Evolutionary conservation across 371 early-diverging fungal genomes (phyloP), one percentile per base, ranked within the genome.

Genomic region (Blyttiomyces sp.): DNA sequence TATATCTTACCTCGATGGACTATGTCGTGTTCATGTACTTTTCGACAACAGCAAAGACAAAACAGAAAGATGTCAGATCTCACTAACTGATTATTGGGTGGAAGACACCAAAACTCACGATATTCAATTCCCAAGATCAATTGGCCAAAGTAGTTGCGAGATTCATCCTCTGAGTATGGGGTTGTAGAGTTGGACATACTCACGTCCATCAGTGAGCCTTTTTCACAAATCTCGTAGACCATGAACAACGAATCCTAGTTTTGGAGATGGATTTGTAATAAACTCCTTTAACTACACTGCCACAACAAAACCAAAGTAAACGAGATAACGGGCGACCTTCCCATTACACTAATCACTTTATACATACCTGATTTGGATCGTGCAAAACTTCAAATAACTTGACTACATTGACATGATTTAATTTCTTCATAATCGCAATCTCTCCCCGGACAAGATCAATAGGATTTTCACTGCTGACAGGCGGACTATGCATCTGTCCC

Each of bases 101-200:
- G 26, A 57, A 35, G n/a, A 39, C 7, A 36, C 1, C 7, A 24
- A 33, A 16, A 72, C 86, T 77, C 79, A 91, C 90, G 79, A 68
- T 95, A 98, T 75, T 98, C 96, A 51, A 98, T 89, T 4, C 94
- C 98, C 35, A 96, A 79, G 34, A 96, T 77, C 72, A 94, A 86
- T 67, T 94, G 88, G 30, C 80, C 77, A 68, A 96, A 95, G 52
- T 86, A 89, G 46, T 73, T 50, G 43, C 82, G 76, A 27, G 81
- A 74, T 2, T 61, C 71, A 3, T 81, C 84, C 21, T 81, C 79
- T 0, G 77, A 36, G 56, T 84, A 86, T 17, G 88, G 83, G 6
- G 61, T 66, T 19, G 77, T 74, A 1, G 73, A 59, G 28, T 74
- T 71, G 49, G 81, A 80, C n/a, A 85, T 43, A 21, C 75, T 71